Percentiles rank a stretch among this genome's conserved stretches.
phyloP scores from a whole-genome alignment of 2,329 filamentous ascomycete genomes.

The Ramularia endophylla region DNA sequence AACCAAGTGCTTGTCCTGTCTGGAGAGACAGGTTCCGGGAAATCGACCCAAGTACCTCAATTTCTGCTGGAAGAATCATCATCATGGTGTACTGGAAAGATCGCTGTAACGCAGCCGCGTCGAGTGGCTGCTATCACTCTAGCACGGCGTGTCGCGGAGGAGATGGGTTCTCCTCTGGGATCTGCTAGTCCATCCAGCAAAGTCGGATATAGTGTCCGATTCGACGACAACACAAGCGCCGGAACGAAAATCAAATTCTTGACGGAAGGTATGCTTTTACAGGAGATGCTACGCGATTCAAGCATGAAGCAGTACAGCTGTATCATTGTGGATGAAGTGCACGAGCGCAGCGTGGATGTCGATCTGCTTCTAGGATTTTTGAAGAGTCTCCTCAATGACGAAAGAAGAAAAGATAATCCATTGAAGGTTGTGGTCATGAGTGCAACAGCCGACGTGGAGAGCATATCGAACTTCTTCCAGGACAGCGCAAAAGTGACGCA shows the following conservation, averaged over 20 bases:
- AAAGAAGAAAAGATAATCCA: constrained; percentile 61
- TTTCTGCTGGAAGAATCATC: constrained; percentile 73
- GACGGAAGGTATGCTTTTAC: constrained; percentile 92
- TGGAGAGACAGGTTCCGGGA: constrained; percentile 93
- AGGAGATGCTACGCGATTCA: constrained; percentile 85
- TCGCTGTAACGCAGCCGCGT: constrained; percentile 91
- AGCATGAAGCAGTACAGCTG: constrained; percentile 79
- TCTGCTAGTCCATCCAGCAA: constrained; percentile 52
- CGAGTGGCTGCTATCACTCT: constrained; percentile 90
- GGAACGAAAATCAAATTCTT: constrained; percentile 87
- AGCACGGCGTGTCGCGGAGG: constrained; percentile 78
- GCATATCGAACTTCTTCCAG: constrained; percentile 67
- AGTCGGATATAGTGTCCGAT: constrained; percentile 92
- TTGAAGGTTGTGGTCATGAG: constrained; percentile 96
- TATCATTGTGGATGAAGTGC: constrained; percentile 91
- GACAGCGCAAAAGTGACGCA: constrained; percentile 6
- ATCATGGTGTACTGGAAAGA: constrained; percentile 75
- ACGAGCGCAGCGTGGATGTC: constrained; percentile 91
- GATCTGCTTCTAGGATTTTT: constrained; percentile 87
- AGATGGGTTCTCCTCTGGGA: constrained; percentile 64
- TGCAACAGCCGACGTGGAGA: constrained; percentile 84
- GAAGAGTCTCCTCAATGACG: constrained; percentile 60
- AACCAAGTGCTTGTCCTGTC: constrained; percentile 74
- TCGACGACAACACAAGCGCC: constrained; percentile 78
- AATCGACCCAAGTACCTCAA: constrained; percentile 93